Base-by-base conservation (phyloP, 208 protist species). In the Trypanosomatidae sp. region DNA sequence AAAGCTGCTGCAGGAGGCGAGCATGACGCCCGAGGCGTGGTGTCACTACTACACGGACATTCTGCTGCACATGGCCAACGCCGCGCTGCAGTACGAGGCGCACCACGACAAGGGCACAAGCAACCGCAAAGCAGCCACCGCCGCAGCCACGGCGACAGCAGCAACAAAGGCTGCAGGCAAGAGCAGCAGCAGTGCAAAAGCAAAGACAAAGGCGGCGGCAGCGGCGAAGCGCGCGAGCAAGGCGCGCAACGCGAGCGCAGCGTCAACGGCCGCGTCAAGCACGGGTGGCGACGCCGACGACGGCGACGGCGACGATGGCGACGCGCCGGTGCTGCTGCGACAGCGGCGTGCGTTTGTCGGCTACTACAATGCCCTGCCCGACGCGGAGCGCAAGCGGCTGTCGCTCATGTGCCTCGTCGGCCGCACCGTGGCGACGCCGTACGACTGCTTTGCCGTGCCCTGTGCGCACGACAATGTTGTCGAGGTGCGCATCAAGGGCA, bases 11-110 rank as follows among this genome's bases (percentile, higher is more conserved):
- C 63, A 82, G 48, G 84, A 92, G 58, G 65, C 61, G 19, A 50
- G 28, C 46, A 88, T 88, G 79, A 84, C 77, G 58, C 84, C 84
- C 16, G 78, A 92, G 61, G 78, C 88, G 58, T 92, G 84, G 84
- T 88, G 79, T 48, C 84, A 80, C 53, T 69, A 74, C 53, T 88
- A 87, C 56, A 76, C 64, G 22, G 84, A 92, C 25, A 53, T 85
- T 19, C 83, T 88, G 30, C 57, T 83, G 30, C 71, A 85, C 44
- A 86, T 92, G 35, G 84, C 64, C 24, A 78, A 92, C 52, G 73
- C 56, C 27, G 67, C 68, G 3, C 61, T 92, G 27, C 75, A 89
- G 44, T 50, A 58, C 10, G 84, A 92, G 51, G 78, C 66, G 1
- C 44, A 44, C 19, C 43, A 38, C 25, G 42, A 20, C 21, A 64